phyloP scores from a whole-genome alignment of 2,329 filamentous ascomycete genomes.

The Cladosporium sp. region DNA sequence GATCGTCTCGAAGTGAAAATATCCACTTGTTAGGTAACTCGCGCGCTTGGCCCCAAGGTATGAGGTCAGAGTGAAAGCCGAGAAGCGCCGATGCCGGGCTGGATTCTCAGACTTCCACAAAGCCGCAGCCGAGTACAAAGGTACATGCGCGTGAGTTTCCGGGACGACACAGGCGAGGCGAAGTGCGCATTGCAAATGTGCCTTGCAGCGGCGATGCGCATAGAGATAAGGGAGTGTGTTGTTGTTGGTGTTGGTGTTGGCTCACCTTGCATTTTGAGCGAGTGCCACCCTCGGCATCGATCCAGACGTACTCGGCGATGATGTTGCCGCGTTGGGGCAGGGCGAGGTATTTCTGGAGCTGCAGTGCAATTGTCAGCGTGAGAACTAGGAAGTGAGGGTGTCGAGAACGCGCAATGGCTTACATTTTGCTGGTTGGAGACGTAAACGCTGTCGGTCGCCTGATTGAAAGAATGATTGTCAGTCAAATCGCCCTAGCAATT shows the following conservation, averaged over 20 bases:
- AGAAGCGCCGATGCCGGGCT: constrained; percentile 10
- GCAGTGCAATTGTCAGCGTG: constrained; percentile 24
- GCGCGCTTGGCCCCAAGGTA: constrained; percentile 5
- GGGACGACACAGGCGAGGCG: background rate
- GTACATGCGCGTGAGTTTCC: background rate
- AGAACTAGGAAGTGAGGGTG: background rate
- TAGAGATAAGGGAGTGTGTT: background rate
- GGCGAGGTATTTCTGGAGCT: constrained; percentile 89
- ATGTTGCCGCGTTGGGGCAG: constrained; percentile 85
- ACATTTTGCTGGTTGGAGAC: constrained; percentile 48
- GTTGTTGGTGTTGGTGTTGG: constrained; percentile 21
- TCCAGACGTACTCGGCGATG: constrained; percentile 97
- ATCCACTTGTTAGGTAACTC: too few relatives aligned
- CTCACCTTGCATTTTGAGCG: constrained; percentile 96
- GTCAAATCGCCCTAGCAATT: constrained; percentile 3
- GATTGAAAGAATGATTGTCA: background rate
- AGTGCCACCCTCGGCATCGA: constrained; percentile 75
- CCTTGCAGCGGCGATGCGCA: background rate
- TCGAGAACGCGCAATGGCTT: constrained; percentile 40
- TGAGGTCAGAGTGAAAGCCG: background rate
- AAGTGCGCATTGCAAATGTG: constrained; percentile 1
- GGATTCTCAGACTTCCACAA: background rate
- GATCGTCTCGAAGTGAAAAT: background rate
- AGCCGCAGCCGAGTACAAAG: background rate
- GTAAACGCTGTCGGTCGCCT: constrained; percentile 30